Conservation (phyloP, 495 filamentous ascomycete genomes). For the Lasiosphaeria miniovina region DNA sequence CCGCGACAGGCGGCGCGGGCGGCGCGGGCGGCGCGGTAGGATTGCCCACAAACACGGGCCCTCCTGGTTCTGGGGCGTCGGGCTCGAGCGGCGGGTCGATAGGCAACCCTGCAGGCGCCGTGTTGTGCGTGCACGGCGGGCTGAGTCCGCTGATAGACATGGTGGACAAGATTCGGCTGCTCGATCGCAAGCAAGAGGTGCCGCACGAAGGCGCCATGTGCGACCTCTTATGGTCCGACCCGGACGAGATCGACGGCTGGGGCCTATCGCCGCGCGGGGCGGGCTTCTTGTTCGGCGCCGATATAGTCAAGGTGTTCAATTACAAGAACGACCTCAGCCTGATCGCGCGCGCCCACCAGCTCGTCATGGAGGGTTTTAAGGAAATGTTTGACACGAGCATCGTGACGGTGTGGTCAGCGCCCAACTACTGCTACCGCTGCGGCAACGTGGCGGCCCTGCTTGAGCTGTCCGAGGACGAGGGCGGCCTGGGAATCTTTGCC, state of each 20-base stretch:
- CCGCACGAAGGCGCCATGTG: constrained; percentile 99
- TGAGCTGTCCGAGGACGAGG: constrained; percentile 84
- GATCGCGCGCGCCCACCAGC: constrained; percentile 91
- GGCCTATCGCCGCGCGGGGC: constrained; percentile 91
- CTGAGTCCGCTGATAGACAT: constrained; percentile 87
- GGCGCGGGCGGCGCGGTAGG: constrained; percentile 1
- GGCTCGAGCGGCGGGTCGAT: constrained; percentile 61
- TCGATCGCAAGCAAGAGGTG: constrained; percentile 97
- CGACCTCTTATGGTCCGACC: constrained; percentile 95
- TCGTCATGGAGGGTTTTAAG: constrained; percentile 99
- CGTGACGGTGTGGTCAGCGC: constrained; percentile 95
- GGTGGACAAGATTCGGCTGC: constrained; percentile 91
- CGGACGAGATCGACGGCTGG: constrained; percentile 98
- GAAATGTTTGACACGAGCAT: constrained; percentile 97
- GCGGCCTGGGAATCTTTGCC: constrained; percentile 68
- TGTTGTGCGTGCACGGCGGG: constrained; percentile 94
- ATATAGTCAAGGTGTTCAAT: constrained; percentile 96
- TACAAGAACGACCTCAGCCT: constrained; percentile 86
- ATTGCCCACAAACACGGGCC: constrained; percentile 54
- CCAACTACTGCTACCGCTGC: constrained; percentile 98
- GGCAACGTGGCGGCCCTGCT: constrained; percentile 95
- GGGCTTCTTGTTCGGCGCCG: constrained; percentile 92
- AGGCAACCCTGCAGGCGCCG: constrained; percentile 69
- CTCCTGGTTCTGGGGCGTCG: constrained; percentile 76
- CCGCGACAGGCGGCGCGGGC: constrained; percentile 12